Conservation (phyloP, 495 filamentous ascomycete genomes). For the Talaromyces borbonicus region DNA sequence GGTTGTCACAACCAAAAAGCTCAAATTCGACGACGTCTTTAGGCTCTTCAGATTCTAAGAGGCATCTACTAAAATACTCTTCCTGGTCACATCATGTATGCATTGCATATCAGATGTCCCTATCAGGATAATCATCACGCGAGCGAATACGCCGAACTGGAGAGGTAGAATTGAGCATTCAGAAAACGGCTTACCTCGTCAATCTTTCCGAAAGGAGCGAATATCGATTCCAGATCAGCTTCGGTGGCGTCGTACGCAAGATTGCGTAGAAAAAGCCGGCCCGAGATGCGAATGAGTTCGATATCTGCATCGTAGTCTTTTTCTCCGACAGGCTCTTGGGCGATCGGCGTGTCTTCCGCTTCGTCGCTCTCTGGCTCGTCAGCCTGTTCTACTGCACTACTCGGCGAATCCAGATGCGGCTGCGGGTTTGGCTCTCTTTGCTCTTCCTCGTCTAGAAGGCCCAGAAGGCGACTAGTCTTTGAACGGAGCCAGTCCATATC, state of each 20-base stretch:
- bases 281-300: conserved; percentile 36
- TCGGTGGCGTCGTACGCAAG: conserved; percentile 72
- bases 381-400: conserved; percentile 9
- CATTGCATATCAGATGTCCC: conserved; percentile 93
- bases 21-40: neutral
- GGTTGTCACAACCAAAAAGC: neutral
- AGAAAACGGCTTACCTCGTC: conserved; percentile 66
- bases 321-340: conserved; percentile 11
- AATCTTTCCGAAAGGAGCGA: conserved; percentile 58
- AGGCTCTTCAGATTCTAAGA: conserved; percentile 50
- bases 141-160: conserved; percentile 19
- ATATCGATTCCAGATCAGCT: conserved; percentile 62
- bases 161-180: conserved; percentile 1
- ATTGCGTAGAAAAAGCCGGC: conserved; percentile 81
- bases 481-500: conserved; percentile 92
- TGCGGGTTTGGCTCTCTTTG: conserved; percentile 18
- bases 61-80: conserved; percentile 75
- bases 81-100: conserved; percentile 52
- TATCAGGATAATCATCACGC: conserved; percentile 97
- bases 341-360: neutral
- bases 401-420: neutral
- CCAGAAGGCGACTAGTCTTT: conserved; percentile 81
- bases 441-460: conserved; percentile 64
- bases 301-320: conserved; percentile 19
- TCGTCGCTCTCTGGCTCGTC: neutral